Percentiles rank a stretch among this genome's conserved stretches.
Conservation (phyloP, 108 stramenopile genomes). For the Nitzschia palea region DNA sequence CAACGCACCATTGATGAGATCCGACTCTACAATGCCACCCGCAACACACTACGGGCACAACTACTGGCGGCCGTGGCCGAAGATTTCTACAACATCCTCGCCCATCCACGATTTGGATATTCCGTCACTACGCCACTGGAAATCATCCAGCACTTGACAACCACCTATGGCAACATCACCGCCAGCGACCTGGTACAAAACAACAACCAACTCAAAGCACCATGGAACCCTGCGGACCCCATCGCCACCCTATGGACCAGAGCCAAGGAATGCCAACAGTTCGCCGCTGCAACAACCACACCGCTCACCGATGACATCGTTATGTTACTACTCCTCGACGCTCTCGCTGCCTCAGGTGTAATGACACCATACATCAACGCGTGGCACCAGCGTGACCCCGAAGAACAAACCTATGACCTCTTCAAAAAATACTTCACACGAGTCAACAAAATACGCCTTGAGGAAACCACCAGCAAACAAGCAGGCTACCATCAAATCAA, state of each 20-base stretch:
- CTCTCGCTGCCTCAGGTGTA: background rate
- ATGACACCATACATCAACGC: background rate
- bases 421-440: conserved; percentile 13
- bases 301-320: background rate
- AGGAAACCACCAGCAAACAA: background rate
- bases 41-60: background rate
- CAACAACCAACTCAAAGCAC: background rate
- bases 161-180: conserved; percentile 30
- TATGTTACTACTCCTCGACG: background rate
- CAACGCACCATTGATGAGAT: too few species aligned
- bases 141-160: conserved; percentile 14
- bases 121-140: background rate
- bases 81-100: background rate
- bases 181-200: conserved; percentile 20
- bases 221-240: conserved; percentile 16
- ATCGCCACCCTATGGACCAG: conserved; percentile 19
- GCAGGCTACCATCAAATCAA: conserved; percentile 14
- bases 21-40: too few species aligned
- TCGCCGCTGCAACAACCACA: background rate
- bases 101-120: conserved; percentile 4
- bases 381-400: background rate
- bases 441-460: conserved; percentile 1
- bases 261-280: background rate
- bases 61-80: conserved; percentile 6
- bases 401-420: background rate